These are phyloP conservation scores for Lactifluus volemus DNA, from an alignment of 768 basidiomycete species.

Conservation along the genomic window DNA sequence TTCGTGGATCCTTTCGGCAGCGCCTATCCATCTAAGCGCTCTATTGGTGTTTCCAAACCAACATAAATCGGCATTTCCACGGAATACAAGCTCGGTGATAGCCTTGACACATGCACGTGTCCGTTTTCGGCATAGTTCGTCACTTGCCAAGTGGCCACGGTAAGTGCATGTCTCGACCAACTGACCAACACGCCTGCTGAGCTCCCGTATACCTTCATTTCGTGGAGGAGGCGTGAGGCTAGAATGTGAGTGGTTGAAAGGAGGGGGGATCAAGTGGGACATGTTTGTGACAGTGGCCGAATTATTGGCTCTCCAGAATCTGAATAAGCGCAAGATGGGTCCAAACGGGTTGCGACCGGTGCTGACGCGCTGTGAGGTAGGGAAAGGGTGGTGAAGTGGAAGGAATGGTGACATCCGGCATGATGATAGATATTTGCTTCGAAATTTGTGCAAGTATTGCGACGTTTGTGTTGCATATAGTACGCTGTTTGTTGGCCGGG, in stretches of 20 bases:
- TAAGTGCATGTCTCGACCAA: constrained; percentile 7
- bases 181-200: constrained; percentile 1
- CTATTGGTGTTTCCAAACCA: constrained; percentile 6
- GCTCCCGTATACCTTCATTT: neutral
- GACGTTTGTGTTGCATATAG: neutral
- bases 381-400: neutral
- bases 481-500: neutral
- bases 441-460: neutral
- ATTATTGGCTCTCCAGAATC: too few relatives aligned
- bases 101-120: constrained; percentile 1
- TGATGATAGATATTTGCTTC: neutral
- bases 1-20: neutral
- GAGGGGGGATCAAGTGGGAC: neutral
- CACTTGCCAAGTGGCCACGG: neutral
- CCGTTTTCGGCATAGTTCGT: neutral
- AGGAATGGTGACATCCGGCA: neutral
- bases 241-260: neutral
- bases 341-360: neutral
- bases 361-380: neutral
- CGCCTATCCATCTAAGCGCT: neutral
- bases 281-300: too few relatives aligned
- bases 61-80: neutral
- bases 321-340: too few relatives aligned
- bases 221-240: neutral
- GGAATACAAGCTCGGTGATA: neutral